Conservation (phyloP, 176 grass and related monocot genomes). For the Oryza glumipatula region DNA sequence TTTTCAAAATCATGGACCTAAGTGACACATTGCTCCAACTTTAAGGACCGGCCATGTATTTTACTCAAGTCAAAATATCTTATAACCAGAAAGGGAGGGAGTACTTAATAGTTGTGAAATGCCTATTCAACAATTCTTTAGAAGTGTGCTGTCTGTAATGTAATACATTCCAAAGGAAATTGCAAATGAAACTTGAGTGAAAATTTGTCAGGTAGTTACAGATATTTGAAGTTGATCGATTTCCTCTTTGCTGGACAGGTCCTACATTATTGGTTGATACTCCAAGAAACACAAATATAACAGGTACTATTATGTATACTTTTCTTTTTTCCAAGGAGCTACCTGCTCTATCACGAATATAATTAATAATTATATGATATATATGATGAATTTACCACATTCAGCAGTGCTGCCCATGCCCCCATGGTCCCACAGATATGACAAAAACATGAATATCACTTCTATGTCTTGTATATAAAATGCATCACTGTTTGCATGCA, state of each 20-base stretch:
- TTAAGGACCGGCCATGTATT: too few relatives aligned
- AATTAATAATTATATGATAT: too few relatives aligned
- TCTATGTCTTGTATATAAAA: neutral
- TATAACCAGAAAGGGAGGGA: too few relatives aligned
- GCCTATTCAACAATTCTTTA: too few relatives aligned
- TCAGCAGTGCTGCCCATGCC: neutral
- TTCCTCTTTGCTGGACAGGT: constrained; percentile 54
- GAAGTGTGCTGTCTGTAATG: neutral
- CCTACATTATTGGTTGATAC: constrained; percentile 89
- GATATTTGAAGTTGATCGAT: constrained; percentile 11
- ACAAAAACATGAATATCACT: neutral
- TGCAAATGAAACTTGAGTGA: neutral
- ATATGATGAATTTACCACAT: neutral
- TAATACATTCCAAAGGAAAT: neutral
- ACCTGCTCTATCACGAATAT: neutral
- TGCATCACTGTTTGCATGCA: neutral
- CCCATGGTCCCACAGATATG: neutral
- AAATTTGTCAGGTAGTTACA: neutral
- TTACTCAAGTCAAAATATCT: too few relatives aligned
- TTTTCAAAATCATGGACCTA: too few relatives aligned
- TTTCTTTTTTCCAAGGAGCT: neutral
- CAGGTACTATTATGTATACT: constrained; percentile 55
- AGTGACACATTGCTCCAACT: too few relatives aligned
- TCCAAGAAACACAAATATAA: constrained; percentile 85
- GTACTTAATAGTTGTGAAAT: too few relatives aligned